These are phyloP conservation scores for Xylaria intraflava DNA, from an alignment of 495 filamentous ascomycete genomes.

Conservation along the genomic window DNA sequence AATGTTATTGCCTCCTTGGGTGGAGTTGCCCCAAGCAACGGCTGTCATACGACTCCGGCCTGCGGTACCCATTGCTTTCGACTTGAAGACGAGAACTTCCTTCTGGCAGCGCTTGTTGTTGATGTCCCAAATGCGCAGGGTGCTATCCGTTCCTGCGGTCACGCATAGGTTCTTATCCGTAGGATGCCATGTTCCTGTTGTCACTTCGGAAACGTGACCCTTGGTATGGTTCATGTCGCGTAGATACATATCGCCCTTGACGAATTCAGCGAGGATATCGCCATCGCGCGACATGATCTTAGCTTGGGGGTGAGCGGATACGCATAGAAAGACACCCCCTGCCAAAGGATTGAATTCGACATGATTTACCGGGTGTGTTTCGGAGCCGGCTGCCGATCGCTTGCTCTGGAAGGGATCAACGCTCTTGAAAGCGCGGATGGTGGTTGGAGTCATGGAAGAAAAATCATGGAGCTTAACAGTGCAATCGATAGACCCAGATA, in stretches of 20 bases:
- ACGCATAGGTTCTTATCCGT: conserved; percentile 73
- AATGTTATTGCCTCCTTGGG: conserved; percentile 70
- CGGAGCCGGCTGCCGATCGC: conserved; percentile 56
- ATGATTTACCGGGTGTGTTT: conserved; percentile 82
- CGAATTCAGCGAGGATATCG: conserved; percentile 73
- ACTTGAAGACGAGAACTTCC: conserved; percentile 93
- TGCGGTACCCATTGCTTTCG: conserved; percentile 72
- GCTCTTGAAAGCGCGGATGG: conserved; percentile 84
- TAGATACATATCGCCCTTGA: conserved; percentile 97
- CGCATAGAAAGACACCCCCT: conserved; percentile 74
- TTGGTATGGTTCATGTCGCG: conserved; percentile 96
- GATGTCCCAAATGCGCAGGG: conserved; percentile 92
- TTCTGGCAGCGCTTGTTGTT: conserved; percentile 81
- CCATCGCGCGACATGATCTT: conserved; percentile 86
- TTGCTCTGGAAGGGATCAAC: conserved; percentile 81
- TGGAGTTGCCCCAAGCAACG: conserved; percentile 75
- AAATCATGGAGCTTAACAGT: conserved; percentile 92
- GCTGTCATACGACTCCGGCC: conserved; percentile 92
- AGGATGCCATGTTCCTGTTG: conserved; percentile 82
- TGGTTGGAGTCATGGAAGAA: conserved; percentile 88
- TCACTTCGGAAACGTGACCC: conserved; percentile 86
- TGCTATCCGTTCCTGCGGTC: conserved; percentile 89
- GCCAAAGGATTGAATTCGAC: conserved; percentile 79
- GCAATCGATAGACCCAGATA: conserved; percentile 86
- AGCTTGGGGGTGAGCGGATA: conserved; percentile 81